These are phyloP conservation scores for Thelonectria discophora DNA, from an alignment of 2,329 filamentous ascomycete species.

Conservation along the genomic window DNA sequence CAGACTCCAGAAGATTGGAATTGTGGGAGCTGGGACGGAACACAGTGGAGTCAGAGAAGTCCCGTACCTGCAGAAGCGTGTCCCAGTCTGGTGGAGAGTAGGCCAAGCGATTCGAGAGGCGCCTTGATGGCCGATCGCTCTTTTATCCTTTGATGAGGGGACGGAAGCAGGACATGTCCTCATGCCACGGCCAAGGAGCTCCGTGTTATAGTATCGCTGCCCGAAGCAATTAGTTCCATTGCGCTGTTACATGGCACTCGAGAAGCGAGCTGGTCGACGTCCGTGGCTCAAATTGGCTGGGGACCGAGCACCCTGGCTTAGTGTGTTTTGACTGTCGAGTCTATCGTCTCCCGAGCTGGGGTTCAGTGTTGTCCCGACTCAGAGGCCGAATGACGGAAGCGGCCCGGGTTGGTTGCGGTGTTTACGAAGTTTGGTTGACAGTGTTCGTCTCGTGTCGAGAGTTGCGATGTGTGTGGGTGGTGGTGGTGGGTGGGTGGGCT, in stretches of 20 bases:
- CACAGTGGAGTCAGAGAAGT: slow-evolving; percentile 18
- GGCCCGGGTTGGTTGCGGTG: not conserved
- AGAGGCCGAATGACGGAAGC: slow-evolving; percentile 10
- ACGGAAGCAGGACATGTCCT: not conserved
- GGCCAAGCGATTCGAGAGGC: not conserved
- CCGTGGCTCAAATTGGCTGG: slow-evolving; percentile 36
- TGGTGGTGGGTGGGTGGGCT: not conserved
- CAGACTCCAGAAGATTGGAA: slow-evolving; percentile 10
- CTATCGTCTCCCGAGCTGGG: slow-evolving; percentile 12
- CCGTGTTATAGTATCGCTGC: slow-evolving; percentile 11
- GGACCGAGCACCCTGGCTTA: slow-evolving; percentile 30
- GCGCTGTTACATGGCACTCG: slow-evolving; percentile 2
- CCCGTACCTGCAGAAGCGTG: slow-evolving; percentile 28
- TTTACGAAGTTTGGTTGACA: not conserved
- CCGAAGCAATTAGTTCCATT: slow-evolving; percentile 6
- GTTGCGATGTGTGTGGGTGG: not conserved
- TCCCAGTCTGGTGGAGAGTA: slow-evolving; percentile 24
- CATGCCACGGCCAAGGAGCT: slow-evolving; percentile 8
- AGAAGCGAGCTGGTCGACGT: slow-evolving; percentile 4
- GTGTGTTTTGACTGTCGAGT: slow-evolving; percentile 25
- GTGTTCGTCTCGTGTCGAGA: not conserved
- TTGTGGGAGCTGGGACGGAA: slow-evolving; percentile 18
- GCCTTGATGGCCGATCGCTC: not conserved
- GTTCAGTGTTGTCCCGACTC: slow-evolving; percentile 1
- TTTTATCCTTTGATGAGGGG: slow-evolving; percentile 3